A percentile compares a stretch with the other conserved stretches of the same genome.
phyloP scores from a whole-genome alignment of 2,329 filamentous ascomycete genomes.

The Fusarium sp. region DNA sequence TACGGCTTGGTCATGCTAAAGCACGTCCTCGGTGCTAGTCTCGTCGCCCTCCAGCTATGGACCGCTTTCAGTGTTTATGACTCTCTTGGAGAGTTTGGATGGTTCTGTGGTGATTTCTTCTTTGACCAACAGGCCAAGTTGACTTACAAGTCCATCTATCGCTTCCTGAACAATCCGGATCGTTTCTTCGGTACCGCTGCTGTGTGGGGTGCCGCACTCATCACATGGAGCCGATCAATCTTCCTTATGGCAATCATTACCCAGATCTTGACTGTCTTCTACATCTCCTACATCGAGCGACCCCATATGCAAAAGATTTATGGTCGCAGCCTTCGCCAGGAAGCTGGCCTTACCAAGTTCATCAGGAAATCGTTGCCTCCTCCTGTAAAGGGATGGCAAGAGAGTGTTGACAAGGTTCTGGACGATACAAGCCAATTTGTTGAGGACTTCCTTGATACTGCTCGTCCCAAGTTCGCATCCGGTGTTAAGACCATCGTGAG shows the following conservation, averaged over 20 bases:
- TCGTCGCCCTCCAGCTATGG: conserved; percentile 92
- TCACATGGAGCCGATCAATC: conserved; percentile 88
- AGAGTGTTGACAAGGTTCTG: conserved; percentile 87
- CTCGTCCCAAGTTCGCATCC: conserved; percentile 85
- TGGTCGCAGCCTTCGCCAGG: conserved; percentile 81
- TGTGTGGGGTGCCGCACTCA: conserved; percentile 94
- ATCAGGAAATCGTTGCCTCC: conserved; percentile 87
- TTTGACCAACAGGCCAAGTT: conserved; percentile 89
- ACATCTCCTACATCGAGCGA: conserved; percentile 93
- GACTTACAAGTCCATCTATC: conserved; percentile 97
- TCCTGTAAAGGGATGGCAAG: conserved; percentile 84
- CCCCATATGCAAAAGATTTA: conserved; percentile 99
- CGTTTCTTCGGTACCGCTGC: conserved; percentile 92
- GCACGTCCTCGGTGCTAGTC: conserved; percentile 83
- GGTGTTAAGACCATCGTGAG: conserved; percentile 88
- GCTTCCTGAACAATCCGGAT: conserved; percentile 97
- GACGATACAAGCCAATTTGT: conserved; percentile 89
- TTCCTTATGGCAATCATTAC: conserved; percentile 88
- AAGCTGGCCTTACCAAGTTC: conserved; percentile 92
- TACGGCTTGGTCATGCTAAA: conserved; percentile 87
- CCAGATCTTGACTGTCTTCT: conserved; percentile 85
- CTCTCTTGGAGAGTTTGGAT: conserved; percentile 95
- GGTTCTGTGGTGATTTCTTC: conserved; percentile 99
- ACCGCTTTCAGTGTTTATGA: conserved; percentile 94
- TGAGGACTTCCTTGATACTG: conserved; percentile 88